Conservation (phyloP, 2,329 filamentous ascomycete genomes). For the Mariannaea sp. region DNA sequence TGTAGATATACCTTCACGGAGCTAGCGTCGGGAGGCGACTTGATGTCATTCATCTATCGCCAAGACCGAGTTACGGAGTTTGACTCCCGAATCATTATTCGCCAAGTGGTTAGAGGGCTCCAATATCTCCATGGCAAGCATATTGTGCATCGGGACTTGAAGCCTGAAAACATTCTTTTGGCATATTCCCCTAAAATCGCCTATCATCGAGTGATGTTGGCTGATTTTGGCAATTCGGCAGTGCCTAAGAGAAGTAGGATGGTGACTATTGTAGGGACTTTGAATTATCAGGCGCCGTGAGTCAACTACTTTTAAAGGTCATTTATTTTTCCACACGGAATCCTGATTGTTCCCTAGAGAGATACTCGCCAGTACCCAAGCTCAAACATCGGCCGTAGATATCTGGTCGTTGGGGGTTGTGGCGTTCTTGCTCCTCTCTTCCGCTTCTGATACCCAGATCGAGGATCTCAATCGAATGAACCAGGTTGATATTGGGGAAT, state of each 20-base stretch:
- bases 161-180: slow-evolving; percentile 59
- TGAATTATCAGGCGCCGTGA: slow-evolving; percentile 56
- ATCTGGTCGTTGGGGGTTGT: slow-evolving; percentile 60
- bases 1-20: slow-evolving; percentile 61
- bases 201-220: slow-evolving; percentile 53
- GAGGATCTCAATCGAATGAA: slow-evolving; percentile 37
- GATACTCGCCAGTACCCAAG: slow-evolving; percentile 30
- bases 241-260: slow-evolving; percentile 49
- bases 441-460: slow-evolving; percentile 25
- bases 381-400: slow-evolving; percentile 49
- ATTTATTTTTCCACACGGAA: background rate
- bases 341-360: slow-evolving; percentile 45
- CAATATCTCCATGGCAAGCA: slow-evolving; percentile 55
- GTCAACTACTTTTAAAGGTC: slow-evolving; percentile 24
- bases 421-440: slow-evolving; percentile 44
- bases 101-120: slow-evolving; percentile 53
- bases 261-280: slow-evolving; percentile 52
- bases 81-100: slow-evolving; percentile 51
- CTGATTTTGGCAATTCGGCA: slow-evolving; percentile 58
- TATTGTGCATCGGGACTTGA: slow-evolving; percentile 59
- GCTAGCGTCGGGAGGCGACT: slow-evolving; percentile 59
- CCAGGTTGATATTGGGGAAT: slow-evolving; percentile 33
- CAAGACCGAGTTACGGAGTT: slow-evolving; percentile 46
- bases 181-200: slow-evolving; percentile 50
- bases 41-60: slow-evolving; percentile 54